Evolutionary conservation across 1,284 basidiomycete species (phyloP), one percentile per base, ranked within the genome.

Genomic region (Vanrija pseudolonga): DNA sequence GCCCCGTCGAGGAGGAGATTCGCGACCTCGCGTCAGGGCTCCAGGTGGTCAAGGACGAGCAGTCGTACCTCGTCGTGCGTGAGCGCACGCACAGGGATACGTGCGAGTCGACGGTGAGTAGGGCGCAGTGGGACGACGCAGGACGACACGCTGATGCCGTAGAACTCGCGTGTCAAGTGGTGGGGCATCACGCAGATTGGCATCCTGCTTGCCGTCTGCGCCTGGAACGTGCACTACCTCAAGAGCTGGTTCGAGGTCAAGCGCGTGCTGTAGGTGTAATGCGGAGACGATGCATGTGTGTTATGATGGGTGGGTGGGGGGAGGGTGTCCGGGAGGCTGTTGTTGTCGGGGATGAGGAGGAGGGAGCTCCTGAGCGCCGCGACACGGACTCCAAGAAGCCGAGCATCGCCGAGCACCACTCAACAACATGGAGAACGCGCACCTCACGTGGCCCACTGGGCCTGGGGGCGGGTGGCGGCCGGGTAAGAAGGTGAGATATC

Each of bases 171-270:
- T 41, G 94, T 99, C 56, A 98, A 98, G 77, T 98, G 91, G 91
- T 99, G 96, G 96, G 95, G 91, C 12, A 86, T 98, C 59, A 76
- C 92, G 14, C 96, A 99, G 76, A 84, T 87, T 17, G 72, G 88
- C 47, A 87, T 98, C 26, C 80, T 99, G 43, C 87, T 98, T 67
- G 81, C 84, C 15, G 89, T 97, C 0, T 94, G 96, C 58, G 92
- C 83, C 26, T 98, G 93, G 90, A 97, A 99, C 77, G 84, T 99
- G 53, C 97, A 95, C 79, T 98, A 98, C 80, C 82, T 99, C 56
- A 95, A 97, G 81, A 90, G 87, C 64, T 73, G 84, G 73, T 95
- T 95, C 67, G 91, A 95, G 79, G 90, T 94, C 58, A 95, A 95
- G 76, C 85, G 92, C 75, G 88, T 93, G 71, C 89, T 94, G 76